Base-by-base conservation (phyloP, 1,284 basidiomycete genomes). In the Butyriboletus regius region DNA sequence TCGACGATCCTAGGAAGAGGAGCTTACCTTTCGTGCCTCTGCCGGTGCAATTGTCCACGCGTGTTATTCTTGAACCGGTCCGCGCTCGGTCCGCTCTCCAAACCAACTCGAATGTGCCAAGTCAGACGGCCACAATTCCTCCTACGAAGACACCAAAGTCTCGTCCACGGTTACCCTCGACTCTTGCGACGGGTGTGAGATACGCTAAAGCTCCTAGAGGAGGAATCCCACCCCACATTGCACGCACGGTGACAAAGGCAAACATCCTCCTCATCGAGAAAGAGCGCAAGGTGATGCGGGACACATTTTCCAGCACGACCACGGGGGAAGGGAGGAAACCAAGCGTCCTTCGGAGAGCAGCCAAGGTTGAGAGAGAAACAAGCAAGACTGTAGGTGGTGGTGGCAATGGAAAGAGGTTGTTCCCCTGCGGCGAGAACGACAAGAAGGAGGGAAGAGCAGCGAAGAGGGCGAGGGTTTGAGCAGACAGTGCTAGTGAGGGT, bases 191-290 rank as follows among this genome's bases (percentile, higher is more conserved):
- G 7, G 26, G 33, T 5, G 33, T 31, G 18, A 47, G 44, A 26
- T 48, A 64, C n/a, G 46, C 50, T 2, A 54, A 45, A 36, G 51
- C 63, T 12, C 67, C 63, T 4, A 56, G 60, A 41, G 67, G 63
- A 15, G 63, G 67, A 12, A 51, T 68, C 28, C 67, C 63, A 35
- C 67, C 67, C 0, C 54, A 61, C 20, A 47, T 64, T 17, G 67
- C 67, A 13, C 58, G 65, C n/a, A 57, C 59, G 5, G 63, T 64
- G 28, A 65, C 63, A 29, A 64, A 51, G 37, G 63, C 60, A 4
- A 56, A 63, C 32, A 52, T 58, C 28, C 47, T 68, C n/a, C 55
- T 54, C 14, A 34, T 46, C 14, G 67, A 68, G 40, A 51, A 59
- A 33, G 63, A 64, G 44, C 50, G 61, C 34, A 56, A 61, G 39